phyloP scores from a whole-genome alignment of 2,329 filamentous ascomycete genomes.

The Cadophora sp. region DNA sequence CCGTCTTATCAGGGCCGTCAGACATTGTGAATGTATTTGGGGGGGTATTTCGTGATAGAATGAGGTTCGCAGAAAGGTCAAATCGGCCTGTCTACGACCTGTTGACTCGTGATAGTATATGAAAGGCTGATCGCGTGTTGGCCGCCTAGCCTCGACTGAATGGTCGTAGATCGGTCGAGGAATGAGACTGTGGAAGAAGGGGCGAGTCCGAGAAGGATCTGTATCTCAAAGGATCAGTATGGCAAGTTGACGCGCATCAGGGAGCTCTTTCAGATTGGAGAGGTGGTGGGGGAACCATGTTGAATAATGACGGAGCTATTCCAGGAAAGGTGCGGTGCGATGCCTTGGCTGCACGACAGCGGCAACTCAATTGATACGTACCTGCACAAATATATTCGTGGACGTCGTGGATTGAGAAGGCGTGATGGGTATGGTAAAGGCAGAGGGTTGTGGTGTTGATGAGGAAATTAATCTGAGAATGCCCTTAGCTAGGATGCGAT shows the following conservation, averaged over 20 bases:
- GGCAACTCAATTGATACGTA: conserved; percentile 37
- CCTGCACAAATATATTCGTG: conserved; percentile 30
- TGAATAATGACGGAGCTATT: conserved; percentile 38
- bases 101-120: conserved; percentile 39
- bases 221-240: conserved; percentile 28
- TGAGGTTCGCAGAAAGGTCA: conserved; percentile 43
- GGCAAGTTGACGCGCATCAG: conserved; percentile 20
- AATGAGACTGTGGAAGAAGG: not conserved
- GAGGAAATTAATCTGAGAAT: conserved; percentile 16
- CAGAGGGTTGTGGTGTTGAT: conserved; percentile 18
- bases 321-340: conserved; percentile 24
- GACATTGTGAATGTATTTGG: conserved; percentile 71
- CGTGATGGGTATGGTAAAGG: conserved; percentile 16
- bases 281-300: conserved; percentile 35
- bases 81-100: conserved; percentile 41
- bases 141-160: conserved; percentile 29
- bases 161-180: conserved; percentile 14
- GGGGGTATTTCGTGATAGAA: conserved; percentile 39
- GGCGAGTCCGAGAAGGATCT: conserved; percentile 17
- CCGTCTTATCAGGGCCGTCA: conserved; percentile 86
- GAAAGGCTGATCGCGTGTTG: conserved; percentile 43
- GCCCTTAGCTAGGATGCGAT: no score
- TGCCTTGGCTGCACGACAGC: conserved; percentile 18
- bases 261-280: conserved; percentile 27
- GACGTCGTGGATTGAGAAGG: not conserved